These are phyloP conservation scores for Aspergillus aculeatus DNA, from an alignment of 2,329 filamentous ascomycete genomes.

Conservation along the genomic window DNA sequence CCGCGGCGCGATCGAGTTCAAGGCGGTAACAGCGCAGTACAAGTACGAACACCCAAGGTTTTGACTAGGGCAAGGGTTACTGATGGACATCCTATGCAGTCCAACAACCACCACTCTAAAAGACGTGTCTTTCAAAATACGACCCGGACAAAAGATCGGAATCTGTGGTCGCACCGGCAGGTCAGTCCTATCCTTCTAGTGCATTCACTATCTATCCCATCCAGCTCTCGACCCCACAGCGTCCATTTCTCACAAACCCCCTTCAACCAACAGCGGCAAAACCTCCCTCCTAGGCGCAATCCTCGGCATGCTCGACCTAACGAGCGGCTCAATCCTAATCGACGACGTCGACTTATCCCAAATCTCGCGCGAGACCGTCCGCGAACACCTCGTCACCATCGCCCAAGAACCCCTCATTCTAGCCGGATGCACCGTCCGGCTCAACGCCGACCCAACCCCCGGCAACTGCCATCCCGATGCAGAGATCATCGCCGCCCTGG, in stretches of 20 bases:
- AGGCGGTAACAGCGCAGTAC: background rate
- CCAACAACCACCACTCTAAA: background rate
- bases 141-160: background rate
- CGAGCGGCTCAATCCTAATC: background rate
- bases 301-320: background rate
- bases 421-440: background rate
- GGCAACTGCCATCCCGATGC: background rate
- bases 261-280: background rate
- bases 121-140: background rate
- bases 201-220: background rate
- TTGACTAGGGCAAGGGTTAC: no score
- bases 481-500: background rate
- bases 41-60: no score
- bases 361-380: background rate
- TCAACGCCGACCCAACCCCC: background rate
- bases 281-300: background rate
- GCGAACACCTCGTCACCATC: background rate
- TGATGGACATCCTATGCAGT: no score
- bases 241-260: background rate
- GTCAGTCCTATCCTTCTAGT: background rate
- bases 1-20: background rate
- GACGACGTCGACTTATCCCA: background rate
- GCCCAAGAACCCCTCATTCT: background rate
- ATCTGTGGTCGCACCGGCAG: constrained; percentile 5
- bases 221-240: no score